These are phyloP conservation scores for Hypoxylon sp. DNA, from an alignment of 2,329 filamentous ascomycete genomes.

Conservation along the genomic window DNA sequence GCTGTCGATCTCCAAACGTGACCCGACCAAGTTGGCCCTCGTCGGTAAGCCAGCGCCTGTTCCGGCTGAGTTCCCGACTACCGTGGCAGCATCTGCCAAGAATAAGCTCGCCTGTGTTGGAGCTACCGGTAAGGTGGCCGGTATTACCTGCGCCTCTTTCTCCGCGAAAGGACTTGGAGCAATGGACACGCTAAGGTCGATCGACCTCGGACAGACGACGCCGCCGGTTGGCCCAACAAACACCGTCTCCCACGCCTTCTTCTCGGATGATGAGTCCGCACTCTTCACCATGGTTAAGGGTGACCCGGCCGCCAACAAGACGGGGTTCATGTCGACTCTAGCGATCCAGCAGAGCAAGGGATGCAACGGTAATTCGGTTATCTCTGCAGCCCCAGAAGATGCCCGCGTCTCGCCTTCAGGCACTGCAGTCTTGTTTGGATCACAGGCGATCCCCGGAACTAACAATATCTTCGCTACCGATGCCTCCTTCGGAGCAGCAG, in stretches of 20 bases:
- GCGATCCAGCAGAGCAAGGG: conserved; percentile 54
- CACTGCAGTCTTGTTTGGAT: conserved; percentile 72
- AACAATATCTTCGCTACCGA: conserved; percentile 69
- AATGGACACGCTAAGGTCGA: conserved; percentile 63
- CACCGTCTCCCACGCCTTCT: conserved; percentile 73
- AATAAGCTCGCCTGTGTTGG: conserved; percentile 50
- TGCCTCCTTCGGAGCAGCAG: conserved; percentile 68
- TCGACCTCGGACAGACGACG: conserved; percentile 68
- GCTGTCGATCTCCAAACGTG: conserved; percentile 59
- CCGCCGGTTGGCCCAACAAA: conserved; percentile 71
- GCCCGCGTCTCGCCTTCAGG: conserved; percentile 63
- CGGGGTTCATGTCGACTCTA: conserved; percentile 69
- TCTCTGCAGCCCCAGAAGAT: conserved; percentile 49
- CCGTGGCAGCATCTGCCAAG: conserved; percentile 62
- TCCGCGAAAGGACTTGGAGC: conserved; percentile 55
- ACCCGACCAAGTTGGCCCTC: conserved; percentile 62
- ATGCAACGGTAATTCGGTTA: conserved; percentile 19
- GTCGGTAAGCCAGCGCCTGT: conserved; percentile 61
- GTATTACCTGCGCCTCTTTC: conserved; percentile 50
- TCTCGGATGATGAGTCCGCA: conserved; percentile 66
- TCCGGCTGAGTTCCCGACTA: conserved; percentile 67
- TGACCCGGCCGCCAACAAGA: conserved; percentile 67
- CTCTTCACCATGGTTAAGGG: conserved; percentile 74
- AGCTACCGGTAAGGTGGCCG: conserved; percentile 55
- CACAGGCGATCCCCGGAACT: conserved; percentile 61